Conservation (phyloP, 1,139 yeast genomes). For the Wickerhamomyces sp. region DNA sequence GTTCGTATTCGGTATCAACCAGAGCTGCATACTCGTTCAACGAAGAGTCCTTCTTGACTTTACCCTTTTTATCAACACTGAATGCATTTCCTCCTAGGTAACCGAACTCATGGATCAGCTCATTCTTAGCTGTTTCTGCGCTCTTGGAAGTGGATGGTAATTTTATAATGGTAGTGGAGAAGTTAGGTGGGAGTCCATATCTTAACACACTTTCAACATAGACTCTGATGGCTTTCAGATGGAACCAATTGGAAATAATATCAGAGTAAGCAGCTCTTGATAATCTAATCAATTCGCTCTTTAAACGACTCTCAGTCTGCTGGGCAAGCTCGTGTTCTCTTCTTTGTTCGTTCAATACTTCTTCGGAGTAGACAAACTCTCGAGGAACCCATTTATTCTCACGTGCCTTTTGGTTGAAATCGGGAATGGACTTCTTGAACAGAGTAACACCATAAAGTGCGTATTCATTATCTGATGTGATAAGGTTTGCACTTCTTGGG, state of each 20-base stretch:
- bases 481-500: constrained; percentile 76
- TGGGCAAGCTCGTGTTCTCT: constrained; percentile 75
- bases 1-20: constrained; percentile 93
- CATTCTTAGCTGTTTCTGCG: constrained; percentile 57
- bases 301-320: constrained; percentile 67
- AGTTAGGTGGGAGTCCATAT: constrained; percentile 94
- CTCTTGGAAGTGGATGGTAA: constrained; percentile 32
- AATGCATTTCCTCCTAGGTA: constrained; percentile 90
- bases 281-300: constrained; percentile 75
- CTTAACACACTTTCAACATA: constrained; percentile 75
- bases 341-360: constrained; percentile 62
- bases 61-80: constrained; percentile 56
- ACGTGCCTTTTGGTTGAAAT: constrained; percentile 67
- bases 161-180: constrained; percentile 49
- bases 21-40: constrained; percentile 85
- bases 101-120: constrained; percentile 70
- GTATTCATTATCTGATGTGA: constrained; percentile 72
- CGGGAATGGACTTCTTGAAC: constrained; percentile 74
- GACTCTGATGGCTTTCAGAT: constrained; percentile 64
- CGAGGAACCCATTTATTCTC: constrained; percentile 92
- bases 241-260: constrained; percentile 81
- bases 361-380: constrained; percentile 86
- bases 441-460: constrained; percentile 72
- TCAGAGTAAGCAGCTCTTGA: constrained; percentile 87
- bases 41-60: constrained; percentile 55